These are phyloP conservation scores for Sphagnum contortum DNA, from an alignment of 225 moss, liverwort and hornwort species.

Conservation along the genomic window DNA sequence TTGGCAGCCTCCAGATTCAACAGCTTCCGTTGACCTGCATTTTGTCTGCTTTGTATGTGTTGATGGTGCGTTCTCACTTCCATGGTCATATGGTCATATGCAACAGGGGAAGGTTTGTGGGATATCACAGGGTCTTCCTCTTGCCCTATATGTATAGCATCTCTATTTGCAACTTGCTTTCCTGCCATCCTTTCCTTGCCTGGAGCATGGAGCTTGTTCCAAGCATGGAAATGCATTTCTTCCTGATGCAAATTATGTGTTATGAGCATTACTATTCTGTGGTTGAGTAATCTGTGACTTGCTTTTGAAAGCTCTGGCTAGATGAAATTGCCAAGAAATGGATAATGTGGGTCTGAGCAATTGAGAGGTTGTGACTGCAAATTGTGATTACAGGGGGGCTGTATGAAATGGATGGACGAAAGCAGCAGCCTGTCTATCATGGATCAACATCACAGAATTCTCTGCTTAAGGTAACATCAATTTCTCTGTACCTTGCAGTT, in stretches of 20 bases:
- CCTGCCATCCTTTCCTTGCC: neutral
- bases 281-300: too few species aligned
- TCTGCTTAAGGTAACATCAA: slow-evolving; percentile 49
- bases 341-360: too few species aligned
- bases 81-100: too few species aligned
- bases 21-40: slow-evolving; percentile 64
- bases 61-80: slow-evolving; percentile 31
- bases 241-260: too few species aligned
- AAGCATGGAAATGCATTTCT: too few species aligned
- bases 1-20: slow-evolving; percentile 66
- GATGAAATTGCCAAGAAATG: too few species aligned
- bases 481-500: neutral
- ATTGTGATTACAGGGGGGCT: slow-evolving; percentile 32
- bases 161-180: neutral
- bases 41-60: slow-evolving; percentile 73
- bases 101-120: too few species aligned
- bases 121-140: neutral
- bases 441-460: slow-evolving; percentile 53
- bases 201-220: too few species aligned
- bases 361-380: neutral
- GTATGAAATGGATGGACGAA: slow-evolving; percentile 74
- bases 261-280: too few species aligned
- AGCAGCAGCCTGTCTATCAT: slow-evolving; percentile 54
- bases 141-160: neutral
- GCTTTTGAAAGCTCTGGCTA: too few species aligned